phyloP scores from a whole-genome alignment of 176 grass and related monocot species.

The Metroxylon sagu region DNA sequence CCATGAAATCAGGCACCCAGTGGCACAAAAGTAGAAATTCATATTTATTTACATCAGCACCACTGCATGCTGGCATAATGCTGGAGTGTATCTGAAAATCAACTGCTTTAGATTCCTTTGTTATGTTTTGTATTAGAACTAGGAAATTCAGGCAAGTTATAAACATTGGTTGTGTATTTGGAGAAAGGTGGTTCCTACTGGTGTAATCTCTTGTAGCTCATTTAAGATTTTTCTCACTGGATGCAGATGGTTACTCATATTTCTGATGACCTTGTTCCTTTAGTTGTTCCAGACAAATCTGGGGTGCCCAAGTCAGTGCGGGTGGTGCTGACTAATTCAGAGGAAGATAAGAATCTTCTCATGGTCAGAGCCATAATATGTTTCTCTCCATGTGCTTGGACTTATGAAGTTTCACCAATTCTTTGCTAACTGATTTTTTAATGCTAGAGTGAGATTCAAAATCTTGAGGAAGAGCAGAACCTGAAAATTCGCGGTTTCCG shows the following conservation, averaged over 20 bases:
- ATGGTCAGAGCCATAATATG: conserved; percentile 44
- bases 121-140: too few species aligned
- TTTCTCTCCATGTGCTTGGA: too few species aligned
- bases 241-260: conserved; percentile 45
- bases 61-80: too few species aligned
- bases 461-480: conserved; percentile 58
- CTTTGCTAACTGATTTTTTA: neutral
- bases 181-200: neutral
- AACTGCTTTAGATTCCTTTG: too few species aligned
- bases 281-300: conserved; percentile 57
- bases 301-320: conserved; percentile 37
- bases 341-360: conserved; percentile 80
- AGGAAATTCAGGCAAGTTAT: too few species aligned
- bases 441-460: conserved; percentile 55
- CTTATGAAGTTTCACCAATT: too few species aligned
- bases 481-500: conserved; percentile 72
- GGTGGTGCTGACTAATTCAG: conserved; percentile 68
- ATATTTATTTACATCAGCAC: too few species aligned
- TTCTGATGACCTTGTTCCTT: conserved; percentile 66
- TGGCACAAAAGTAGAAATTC: too few species aligned
- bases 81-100: too few species aligned
- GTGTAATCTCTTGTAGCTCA: neutral
- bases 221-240: conserved; percentile 23
- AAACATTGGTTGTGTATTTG: neutral
- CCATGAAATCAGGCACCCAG: too few species aligned